Evolutionary conservation across 768 basidiomycete species (phyloP).

Genomic region (Sarcodon aspratus): DNA sequence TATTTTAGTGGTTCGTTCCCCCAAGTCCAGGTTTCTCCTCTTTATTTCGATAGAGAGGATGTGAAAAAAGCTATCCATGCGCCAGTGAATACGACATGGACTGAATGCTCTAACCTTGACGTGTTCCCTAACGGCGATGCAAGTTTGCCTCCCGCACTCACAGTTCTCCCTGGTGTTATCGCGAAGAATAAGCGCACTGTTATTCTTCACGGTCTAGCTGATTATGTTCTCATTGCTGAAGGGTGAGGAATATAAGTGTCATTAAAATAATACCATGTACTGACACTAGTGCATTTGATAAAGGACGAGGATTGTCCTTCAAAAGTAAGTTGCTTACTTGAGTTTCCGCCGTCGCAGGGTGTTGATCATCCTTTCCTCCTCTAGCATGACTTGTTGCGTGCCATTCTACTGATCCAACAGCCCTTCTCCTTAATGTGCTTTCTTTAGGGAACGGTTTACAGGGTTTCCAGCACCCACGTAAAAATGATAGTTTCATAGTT

Average conservation of each 20-base stretch:
- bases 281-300: slow-evolving; percentile 1
- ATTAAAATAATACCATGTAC: background rate
- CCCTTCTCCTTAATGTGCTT: background rate
- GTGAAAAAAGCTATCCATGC: slow-evolving; percentile 68
- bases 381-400: background rate
- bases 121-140: slow-evolving; percentile 55
- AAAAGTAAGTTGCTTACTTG: slow-evolving; percentile 19
- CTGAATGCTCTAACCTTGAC: slow-evolving; percentile 44
- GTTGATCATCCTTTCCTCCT: background rate
- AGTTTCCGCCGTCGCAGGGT: background rate
- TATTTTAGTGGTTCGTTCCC: slow-evolving; percentile 14
- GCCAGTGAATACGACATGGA: slow-evolving; percentile 47
- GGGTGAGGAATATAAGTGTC: slow-evolving; percentile 32
- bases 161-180: slow-evolving; percentile 63
- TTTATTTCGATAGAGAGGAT: slow-evolving; percentile 62
- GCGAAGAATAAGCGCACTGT: slow-evolving; percentile 62
- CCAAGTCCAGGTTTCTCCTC: slow-evolving; percentile 43
- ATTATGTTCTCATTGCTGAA: slow-evolving; percentile 64
- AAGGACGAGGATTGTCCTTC: slow-evolving; percentile 21
- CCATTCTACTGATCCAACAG: background rate
- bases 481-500: slow-evolving; percentile 55
- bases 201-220: slow-evolving; percentile 62
- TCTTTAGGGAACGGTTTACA: slow-evolving; percentile 48
- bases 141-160: slow-evolving; percentile 51
- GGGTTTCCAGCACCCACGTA: slow-evolving; percentile 64